A percentile compares a stretch with the other conserved stretches of the same genome.
These are phyloP conservation scores for Myochromella boudieri DNA, from an alignment of 768 basidiomycete genomes.

Conservation along the genomic window DNA sequence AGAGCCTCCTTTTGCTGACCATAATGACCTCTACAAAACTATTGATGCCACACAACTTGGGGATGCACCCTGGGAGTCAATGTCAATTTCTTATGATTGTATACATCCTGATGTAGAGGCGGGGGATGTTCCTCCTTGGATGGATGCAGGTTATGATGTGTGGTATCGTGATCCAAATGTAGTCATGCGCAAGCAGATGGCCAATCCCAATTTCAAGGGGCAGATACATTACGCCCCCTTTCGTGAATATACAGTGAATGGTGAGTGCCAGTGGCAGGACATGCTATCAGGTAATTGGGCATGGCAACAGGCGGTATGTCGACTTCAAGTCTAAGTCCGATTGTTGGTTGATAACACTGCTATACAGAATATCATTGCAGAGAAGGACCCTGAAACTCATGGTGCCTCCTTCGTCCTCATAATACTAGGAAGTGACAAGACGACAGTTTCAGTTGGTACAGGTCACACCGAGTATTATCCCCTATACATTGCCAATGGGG, in stretches of 20 bases:
- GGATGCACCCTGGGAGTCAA: slow-evolving; percentile 34
- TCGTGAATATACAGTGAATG: slow-evolving; percentile 20
- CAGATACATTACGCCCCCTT: slow-evolving; percentile 32
- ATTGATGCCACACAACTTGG: slow-evolving; percentile 34
- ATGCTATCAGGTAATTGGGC: slow-evolving; percentile 42
- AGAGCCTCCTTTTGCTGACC: slow-evolving; percentile 20
- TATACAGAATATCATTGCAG: slow-evolving; percentile 27
- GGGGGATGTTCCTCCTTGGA: slow-evolving; percentile 30
- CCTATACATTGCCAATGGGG: slow-evolving; percentile 30
- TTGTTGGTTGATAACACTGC: too few relatives aligned
- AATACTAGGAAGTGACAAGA: slow-evolving; percentile 38
- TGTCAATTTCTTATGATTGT: slow-evolving; percentile 27
- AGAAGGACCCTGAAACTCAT: slow-evolving; percentile 18
- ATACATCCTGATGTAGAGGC: slow-evolving; percentile 14
- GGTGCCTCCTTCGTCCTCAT: slow-evolving; percentile 30
- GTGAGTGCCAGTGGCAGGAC: slow-evolving; percentile 25
- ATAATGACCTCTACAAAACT: too few relatives aligned
- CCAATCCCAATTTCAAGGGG: slow-evolving; percentile 30
- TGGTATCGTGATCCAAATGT: slow-evolving; percentile 30
- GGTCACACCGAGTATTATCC: slow-evolving; percentile 37
- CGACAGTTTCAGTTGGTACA: slow-evolving; percentile 33
- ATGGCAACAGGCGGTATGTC: too few relatives aligned
- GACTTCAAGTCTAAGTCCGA: too few relatives aligned
- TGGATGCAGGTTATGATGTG: slow-evolving; percentile 23
- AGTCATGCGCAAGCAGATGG: slow-evolving; percentile 26